Percentiles rank a stretch among this genome's conserved stretches.
Conservation (phyloP, 805 yeast species). For the Starmerella geochares region DNA sequence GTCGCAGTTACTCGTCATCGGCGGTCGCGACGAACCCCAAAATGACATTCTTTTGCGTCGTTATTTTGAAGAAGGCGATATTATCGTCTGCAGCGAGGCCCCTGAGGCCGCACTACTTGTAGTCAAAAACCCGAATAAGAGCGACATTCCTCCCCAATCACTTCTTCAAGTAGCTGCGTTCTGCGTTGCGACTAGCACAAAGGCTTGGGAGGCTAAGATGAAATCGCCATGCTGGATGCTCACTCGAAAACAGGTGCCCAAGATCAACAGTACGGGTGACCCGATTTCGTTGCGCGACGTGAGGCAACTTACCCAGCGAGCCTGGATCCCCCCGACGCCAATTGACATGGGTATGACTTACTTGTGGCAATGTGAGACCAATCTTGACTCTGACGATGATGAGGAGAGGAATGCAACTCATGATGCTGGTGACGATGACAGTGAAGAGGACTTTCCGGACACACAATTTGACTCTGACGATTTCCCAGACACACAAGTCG, state of each 20-base stretch:
- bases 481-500: constrained; percentile 19
- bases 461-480: constrained; percentile 31
- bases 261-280: constrained; percentile 41
- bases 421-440: not conserved
- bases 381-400: constrained; percentile 33
- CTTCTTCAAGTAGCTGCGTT: constrained; percentile 81
- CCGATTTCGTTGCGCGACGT: constrained; percentile 55
- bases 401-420: constrained; percentile 2
- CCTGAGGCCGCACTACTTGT: constrained; percentile 68
- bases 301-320: constrained; percentile 43
- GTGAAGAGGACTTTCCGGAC: constrained; percentile 17
- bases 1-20: constrained; percentile 66
- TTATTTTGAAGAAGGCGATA: constrained; percentile 63
- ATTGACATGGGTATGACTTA: constrained; percentile 84
- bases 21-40: constrained; percentile 76
- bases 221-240: constrained; percentile 80
- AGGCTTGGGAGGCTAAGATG: constrained; percentile 82
- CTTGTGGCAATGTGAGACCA: constrained; percentile 58
- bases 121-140: constrained; percentile 62
- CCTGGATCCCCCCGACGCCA: constrained; percentile 59
- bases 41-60: constrained; percentile 69
- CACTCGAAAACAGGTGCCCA: constrained; percentile 56
- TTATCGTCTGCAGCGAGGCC: constrained; percentile 61
- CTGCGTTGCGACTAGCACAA: constrained; percentile 56
- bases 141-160: constrained; percentile 70